Base-by-base conservation (phyloP, 768 basidiomycete genomes). In the Hydnomerulius pinastri region DNA sequence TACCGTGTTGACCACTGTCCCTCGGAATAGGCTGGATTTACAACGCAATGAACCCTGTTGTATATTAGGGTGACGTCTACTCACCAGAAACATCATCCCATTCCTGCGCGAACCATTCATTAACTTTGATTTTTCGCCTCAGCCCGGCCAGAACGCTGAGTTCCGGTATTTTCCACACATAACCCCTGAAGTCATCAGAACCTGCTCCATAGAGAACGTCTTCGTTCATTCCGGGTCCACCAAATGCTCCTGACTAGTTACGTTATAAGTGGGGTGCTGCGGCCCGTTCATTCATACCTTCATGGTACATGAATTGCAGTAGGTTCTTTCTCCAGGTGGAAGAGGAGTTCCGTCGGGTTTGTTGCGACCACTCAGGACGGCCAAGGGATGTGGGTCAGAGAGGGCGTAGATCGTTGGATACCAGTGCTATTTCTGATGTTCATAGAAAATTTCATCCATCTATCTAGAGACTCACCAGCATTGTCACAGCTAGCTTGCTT, bases 151-250 rank as follows among this genome's bases (percentile, higher is more conserved):
- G 72, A 13, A 70, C 67, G 9, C 57, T 50, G 3, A 77, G 53
- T 11, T 76, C 60, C 4, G 91, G 90, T 29, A 93, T 72, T 56
- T 78, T 81, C 91, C 91, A 93, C 20, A 90, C 63, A 56, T 92
- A 92, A 17, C 77, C 81, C 30, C 83, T 75, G 62, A 92, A 92
- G 65, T 92, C 88, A 62, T 93, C 91, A 10, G 88, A 91, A 13
- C 91, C 91, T n/a, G 80, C 79, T 29, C 77, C 77, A 60, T 85
- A 92, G 58, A 85, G 80, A 25, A 74, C 65, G 47, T 87, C 86
- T 20, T 58, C 67, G 40, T 77, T 72, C 24, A 77, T 59, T 4
- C 77, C 78, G 2, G 77, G 76, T 2, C 82, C 80, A 30, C 90
- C 87, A 55, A 93, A 92, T 5, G 82, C 79, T 3, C 88, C 89